Evolutionary conservation across 1,139 yeast species (phyloP), one percentile per base, ranked within the genome.

Genomic region (Kodamaea sp.): DNA sequence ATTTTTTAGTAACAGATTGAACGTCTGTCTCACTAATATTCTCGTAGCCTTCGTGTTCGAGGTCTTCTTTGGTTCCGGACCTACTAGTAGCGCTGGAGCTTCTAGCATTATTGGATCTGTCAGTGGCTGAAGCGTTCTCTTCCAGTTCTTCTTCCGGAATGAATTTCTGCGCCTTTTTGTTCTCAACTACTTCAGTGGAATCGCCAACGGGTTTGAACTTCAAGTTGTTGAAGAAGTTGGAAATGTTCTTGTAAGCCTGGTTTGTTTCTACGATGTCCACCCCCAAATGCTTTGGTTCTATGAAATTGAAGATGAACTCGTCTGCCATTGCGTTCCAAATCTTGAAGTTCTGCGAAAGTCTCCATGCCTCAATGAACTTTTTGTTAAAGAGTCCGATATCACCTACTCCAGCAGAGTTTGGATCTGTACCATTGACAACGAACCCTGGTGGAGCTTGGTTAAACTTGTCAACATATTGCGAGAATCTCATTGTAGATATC

Each of bases 241-340:
- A 40, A 6, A 57, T 39, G 24, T 57, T 49, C 31, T 48, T 50
- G 40, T 50, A 44, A 3, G 53, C 39, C 24, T 47, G 52, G 22
- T 47, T 49, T 6, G 43, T 29, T 35, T 55, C 57, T 6, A 41
- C 39, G 18, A 61, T 46, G 13, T 51, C 59, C 18, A 48, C 49
- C 3, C 67, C 76, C 34, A 79, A 55, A 57, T 90, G 97, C 39
- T 73, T 71, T 1, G 97, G 96, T 41, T 82, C 87, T 37, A 88
- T 80, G 43, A 92, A 79, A 51, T 89, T 95, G 63, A 90, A 90
- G 22, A 92, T 69, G 50, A 90, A 90, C 52, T 87, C 95, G 55
- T 90, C 97, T 2, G 97, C 87, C 44, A 70, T 71, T 18, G 63
- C 50, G 50, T 84, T 73, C 76, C 95, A 92, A 6, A 88, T 73